Evolutionary conservation across 257 asterid genomes (phyloP).

Genomic region (Solanum lignicaule): DNA sequence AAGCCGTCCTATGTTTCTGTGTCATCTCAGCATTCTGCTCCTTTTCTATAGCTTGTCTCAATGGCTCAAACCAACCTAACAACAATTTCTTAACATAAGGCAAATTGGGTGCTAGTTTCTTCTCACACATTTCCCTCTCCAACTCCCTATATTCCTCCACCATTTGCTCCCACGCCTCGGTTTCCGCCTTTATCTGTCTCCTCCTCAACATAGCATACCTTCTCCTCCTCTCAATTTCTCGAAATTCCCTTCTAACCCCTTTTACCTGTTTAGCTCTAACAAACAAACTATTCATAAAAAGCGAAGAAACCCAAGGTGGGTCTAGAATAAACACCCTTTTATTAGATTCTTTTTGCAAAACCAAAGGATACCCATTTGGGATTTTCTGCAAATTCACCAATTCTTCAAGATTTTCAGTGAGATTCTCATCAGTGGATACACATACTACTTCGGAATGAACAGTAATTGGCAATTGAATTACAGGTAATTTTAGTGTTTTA

Average conservation of each 20-base stretch:
- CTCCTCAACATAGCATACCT: constrained; percentile 54
- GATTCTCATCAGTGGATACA: constrained; percentile 49
- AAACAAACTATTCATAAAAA: constrained; percentile 55
- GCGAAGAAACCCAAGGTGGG: constrained; percentile 85
- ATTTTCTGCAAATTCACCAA: constrained; percentile 24
- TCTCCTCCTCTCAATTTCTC: constrained; percentile 74
- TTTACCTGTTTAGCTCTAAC: constrained; percentile 28
- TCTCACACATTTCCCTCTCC: constrained; percentile 94
- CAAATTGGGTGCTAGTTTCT: constrained; percentile 78
- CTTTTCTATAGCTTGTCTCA: constrained; percentile 64
- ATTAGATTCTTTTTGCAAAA: constrained; percentile 13
- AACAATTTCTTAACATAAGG: constrained; percentile 76
- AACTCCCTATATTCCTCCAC: constrained; percentile 79
- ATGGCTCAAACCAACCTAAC: constrained; percentile 91
- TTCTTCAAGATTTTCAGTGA: constrained; percentile 23
- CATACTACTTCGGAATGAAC: constrained; percentile 24
- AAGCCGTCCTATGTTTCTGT: constrained; percentile 52
- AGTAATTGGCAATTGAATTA: constrained; percentile 30
- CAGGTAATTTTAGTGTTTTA: constrained; percentile 49
- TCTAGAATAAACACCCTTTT: constrained; percentile 59
- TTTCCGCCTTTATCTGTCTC: constrained; percentile 75
- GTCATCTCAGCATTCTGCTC: constrained; percentile 53
- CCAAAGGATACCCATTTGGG: constrained; percentile 23
- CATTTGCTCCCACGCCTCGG: constrained; percentile 92
- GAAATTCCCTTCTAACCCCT: constrained; percentile 48